phyloP scores from a whole-genome alignment of 129 eudicot species.

The Arctium minus region DNA sequence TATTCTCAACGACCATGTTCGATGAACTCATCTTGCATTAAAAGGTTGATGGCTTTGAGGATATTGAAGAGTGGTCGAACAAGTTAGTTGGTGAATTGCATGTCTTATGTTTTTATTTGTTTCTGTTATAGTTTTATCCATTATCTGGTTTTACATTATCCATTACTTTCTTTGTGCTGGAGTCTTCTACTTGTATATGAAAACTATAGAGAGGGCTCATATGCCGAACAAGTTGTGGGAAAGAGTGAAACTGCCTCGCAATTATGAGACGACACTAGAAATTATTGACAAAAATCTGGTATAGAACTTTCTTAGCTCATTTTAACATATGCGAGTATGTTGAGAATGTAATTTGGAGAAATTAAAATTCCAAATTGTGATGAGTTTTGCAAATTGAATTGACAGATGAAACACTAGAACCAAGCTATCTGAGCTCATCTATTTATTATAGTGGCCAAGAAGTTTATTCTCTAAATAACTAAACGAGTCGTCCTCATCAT shows the following conservation, averaged over 20 bases:
- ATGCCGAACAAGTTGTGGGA: conserved; percentile 97
- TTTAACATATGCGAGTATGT: neutral
- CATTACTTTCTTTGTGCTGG: conserved; percentile 37
- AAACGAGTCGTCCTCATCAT: too few species aligned
- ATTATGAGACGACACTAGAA: conserved; percentile 80
- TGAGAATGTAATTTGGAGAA: neutral
- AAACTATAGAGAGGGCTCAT: conserved; percentile 93
- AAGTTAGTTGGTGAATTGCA: neutral
- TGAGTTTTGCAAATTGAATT: neutral
- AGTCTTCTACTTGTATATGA: conserved; percentile 86
- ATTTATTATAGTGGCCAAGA: too few species aligned
- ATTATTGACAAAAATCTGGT: conserved; percentile 90
- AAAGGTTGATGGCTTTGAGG: neutral
- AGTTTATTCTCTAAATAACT: too few species aligned
- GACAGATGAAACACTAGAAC: conserved; percentile 38
- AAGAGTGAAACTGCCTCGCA: conserved; percentile 87
- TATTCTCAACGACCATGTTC: neutral
- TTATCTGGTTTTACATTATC: neutral
- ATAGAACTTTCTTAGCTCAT: neutral
- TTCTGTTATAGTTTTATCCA: neutral
- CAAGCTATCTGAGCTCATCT: too few species aligned
- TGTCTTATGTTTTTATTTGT: neutral
- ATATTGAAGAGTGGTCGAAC: neutral
- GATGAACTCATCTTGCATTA: neutral
- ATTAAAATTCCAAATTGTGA: neutral